Percentiles rank a stretch among this genome's conserved stretches.
These are phyloP conservation scores for Dioscorea zingiberensis DNA, from an alignment of 106 monocot species.

Conservation along the genomic window DNA sequence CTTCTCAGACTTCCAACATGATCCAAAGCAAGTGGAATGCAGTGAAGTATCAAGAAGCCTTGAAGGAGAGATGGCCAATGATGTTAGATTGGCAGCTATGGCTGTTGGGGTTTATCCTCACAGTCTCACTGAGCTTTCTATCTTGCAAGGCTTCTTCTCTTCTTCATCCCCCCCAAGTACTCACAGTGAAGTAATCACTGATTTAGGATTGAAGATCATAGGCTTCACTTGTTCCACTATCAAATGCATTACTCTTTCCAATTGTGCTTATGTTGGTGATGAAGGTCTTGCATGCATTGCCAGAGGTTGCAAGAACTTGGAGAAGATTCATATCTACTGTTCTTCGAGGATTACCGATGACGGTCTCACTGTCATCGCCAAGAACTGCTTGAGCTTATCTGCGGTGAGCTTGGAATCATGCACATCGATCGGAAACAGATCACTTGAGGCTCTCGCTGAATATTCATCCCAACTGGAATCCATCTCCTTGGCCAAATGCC, in stretches of 20 bases:
- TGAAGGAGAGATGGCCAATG: neutral
- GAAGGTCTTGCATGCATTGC: neutral
- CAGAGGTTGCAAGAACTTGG: neutral
- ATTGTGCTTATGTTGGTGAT: neutral
- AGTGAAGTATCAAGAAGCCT: neutral
- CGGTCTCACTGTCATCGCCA: neutral
- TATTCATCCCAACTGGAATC: neutral
- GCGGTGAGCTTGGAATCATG: neutral
- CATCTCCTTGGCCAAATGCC: neutral
- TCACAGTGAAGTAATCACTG: neutral
- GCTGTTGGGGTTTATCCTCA: neutral
- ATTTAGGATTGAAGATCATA: slow-evolving; percentile 1
- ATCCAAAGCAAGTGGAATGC: neutral
- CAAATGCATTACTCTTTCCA: neutral
- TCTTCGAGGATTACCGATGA: neutral
- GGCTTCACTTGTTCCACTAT: neutral
- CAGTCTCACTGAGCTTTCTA: neutral
- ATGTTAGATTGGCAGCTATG: neutral
- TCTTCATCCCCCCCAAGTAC: neutral
- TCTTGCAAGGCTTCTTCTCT: neutral
- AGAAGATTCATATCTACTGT: neutral
- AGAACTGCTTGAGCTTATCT: neutral
- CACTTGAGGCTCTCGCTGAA: neutral
- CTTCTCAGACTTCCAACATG: slow-evolving; percentile 4
- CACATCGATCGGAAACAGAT: neutral